Percentiles rank a stretch among this genome's conserved stretches.
Conservation (phyloP, 1,284 basidiomycete species). For the Leucoagaricus sp. region DNA sequence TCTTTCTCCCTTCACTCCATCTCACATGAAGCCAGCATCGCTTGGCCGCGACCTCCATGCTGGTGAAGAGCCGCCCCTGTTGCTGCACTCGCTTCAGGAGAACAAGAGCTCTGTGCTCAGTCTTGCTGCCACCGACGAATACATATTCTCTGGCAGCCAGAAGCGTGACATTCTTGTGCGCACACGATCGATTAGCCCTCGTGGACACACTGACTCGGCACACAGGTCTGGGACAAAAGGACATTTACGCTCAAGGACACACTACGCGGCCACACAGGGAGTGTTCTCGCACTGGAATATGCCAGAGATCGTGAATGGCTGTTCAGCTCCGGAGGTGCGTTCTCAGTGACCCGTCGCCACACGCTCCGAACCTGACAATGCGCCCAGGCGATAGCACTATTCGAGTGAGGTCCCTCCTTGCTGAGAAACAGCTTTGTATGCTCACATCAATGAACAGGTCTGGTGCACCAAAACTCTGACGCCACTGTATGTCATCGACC, state of each 20-base stretch:
- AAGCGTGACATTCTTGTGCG: slow-evolving; percentile 75
- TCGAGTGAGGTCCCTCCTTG: slow-evolving; percentile 49
- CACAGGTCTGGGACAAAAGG: slow-evolving; percentile 76
- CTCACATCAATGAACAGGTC: slow-evolving; percentile 52
- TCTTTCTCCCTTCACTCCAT: slow-evolving; percentile 9
- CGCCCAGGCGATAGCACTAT: slow-evolving; percentile 80
- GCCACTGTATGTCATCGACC: slow-evolving; percentile 78
- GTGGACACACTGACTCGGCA: slow-evolving; percentile 1
- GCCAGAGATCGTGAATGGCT: slow-evolving; percentile 81
- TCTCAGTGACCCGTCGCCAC: background rate
- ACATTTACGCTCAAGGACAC: slow-evolving; percentile 71
- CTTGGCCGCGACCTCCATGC: slow-evolving; percentile 53
- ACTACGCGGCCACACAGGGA: slow-evolving; percentile 84
- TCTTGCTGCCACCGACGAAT: slow-evolving; percentile 68
- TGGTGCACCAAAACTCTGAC: slow-evolving; percentile 81
- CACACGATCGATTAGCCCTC: slow-evolving; percentile 8
- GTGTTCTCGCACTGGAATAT: slow-evolving; percentile 82
- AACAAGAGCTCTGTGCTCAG: slow-evolving; percentile 72
- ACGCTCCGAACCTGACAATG: slow-evolving; percentile 2
- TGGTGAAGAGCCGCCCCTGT: slow-evolving; percentile 39
- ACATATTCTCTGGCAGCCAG: slow-evolving; percentile 88
- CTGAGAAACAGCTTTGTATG: slow-evolving; percentile 5
- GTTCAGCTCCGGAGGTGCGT: slow-evolving; percentile 78
- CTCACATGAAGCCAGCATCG: slow-evolving; percentile 46
- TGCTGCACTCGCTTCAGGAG: slow-evolving; percentile 72